Conservation (phyloP, 805 yeast genomes). For the Teunomyces pallodes region DNA sequence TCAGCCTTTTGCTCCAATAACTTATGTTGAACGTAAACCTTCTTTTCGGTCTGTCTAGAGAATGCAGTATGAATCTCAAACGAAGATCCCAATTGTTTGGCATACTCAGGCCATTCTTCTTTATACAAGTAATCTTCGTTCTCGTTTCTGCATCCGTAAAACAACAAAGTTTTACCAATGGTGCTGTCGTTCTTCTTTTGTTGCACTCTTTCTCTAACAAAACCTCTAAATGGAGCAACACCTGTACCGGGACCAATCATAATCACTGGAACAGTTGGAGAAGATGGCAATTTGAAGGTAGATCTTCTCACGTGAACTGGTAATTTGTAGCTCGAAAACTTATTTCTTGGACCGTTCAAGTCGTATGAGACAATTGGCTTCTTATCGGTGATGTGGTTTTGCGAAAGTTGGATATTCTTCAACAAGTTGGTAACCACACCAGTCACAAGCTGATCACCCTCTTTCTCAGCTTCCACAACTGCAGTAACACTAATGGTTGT, state of each 20-base stretch:
- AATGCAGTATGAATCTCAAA: slow-evolving; percentile 82
- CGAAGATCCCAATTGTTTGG: slow-evolving; percentile 54
- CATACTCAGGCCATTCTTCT: slow-evolving; percentile 84
- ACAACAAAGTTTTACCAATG: slow-evolving; percentile 71
- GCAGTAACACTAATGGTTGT: slow-evolving; percentile 81
- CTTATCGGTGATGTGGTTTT: slow-evolving; percentile 37
- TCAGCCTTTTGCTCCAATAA: slow-evolving; percentile 52
- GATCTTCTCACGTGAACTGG: slow-evolving; percentile 96
- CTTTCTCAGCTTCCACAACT: slow-evolving; percentile 70
- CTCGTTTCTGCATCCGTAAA: slow-evolving; percentile 84
- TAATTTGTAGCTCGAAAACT: slow-evolving; percentile 52
- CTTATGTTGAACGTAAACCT: slow-evolving; percentile 84
- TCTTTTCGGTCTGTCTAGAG: slow-evolving; percentile 63
- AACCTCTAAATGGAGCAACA: slow-evolving; percentile 97
- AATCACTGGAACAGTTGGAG: slow-evolving; percentile 78
- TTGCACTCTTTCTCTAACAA: slow-evolving; percentile 81
- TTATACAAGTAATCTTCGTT: slow-evolving; percentile 79
- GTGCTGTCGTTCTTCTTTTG: slow-evolving; percentile 30
- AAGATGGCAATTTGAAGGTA: slow-evolving; percentile 87
- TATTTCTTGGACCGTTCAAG: slow-evolving; percentile 78
- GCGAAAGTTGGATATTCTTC: slow-evolving; percentile 61
- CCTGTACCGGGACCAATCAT: slow-evolving; percentile 99
- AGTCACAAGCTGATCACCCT: slow-evolving; percentile 39
- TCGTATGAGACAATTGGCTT: slow-evolving; percentile 59
- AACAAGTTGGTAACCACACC: slow-evolving; percentile 93